Conservation (phyloP, 306 rosid genomes). For the Pueraria montana region DNA sequence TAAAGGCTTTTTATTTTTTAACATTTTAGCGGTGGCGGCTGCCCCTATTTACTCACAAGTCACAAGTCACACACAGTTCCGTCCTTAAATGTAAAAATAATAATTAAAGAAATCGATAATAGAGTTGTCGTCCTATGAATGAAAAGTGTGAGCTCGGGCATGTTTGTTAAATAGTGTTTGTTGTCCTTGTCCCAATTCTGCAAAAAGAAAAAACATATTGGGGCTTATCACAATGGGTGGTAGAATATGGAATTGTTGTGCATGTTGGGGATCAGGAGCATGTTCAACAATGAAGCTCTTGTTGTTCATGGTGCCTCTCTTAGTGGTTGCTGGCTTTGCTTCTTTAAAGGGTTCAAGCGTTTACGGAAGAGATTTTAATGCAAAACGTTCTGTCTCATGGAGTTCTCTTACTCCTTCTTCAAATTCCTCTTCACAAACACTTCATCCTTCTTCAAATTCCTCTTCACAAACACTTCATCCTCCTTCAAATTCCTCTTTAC, state of each 20-base stretch:
- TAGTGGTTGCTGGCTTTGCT: constrained; percentile 60
- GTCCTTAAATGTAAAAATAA: no score
- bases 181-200: not conserved
- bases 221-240: constrained; percentile 26
- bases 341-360: constrained; percentile 57
- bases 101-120: no score
- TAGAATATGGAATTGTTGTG: not conserved
- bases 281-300: constrained; percentile 46
- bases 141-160: no score
- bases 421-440: constrained; percentile 42
- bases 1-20: no score
- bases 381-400: not conserved
- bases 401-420: constrained; percentile 45
- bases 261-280: constrained; percentile 38
- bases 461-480: constrained; percentile 40
- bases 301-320: constrained; percentile 61
- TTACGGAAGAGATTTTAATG: constrained; percentile 45
- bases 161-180: no score
- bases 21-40: no score
- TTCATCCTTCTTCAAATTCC: constrained; percentile 50
- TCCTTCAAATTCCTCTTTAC: constrained; percentile 44
- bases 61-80: no score
- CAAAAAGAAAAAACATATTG: not conserved
- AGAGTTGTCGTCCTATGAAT: no score
- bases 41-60: no score